A percentile compares a stretch with the other conserved stretches of the same genome.
phyloP scores from a whole-genome alignment of 768 basidiomycete species.

The Auricularia auricula-judae region DNA sequence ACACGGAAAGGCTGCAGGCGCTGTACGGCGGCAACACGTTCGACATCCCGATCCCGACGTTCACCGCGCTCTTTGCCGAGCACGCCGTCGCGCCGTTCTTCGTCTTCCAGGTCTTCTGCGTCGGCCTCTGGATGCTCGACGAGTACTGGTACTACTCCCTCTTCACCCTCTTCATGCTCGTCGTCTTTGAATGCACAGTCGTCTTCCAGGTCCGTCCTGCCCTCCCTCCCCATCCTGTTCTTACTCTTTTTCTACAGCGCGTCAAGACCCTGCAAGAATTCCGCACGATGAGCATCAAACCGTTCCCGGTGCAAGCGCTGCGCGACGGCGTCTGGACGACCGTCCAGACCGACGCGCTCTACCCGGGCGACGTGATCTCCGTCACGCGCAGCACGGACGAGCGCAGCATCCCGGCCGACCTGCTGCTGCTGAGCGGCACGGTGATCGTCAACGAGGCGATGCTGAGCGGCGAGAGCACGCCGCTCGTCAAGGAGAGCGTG shows the following conservation, averaged over 20 bases:
- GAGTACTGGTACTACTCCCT: slow-evolving; percentile 99
- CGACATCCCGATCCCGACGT: slow-evolving; percentile 93
- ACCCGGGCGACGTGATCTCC: slow-evolving; percentile 85
- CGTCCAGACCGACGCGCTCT: slow-evolving; percentile 73
- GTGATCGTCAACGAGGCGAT: slow-evolving; percentile 99
- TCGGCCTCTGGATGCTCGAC: slow-evolving; percentile 93
- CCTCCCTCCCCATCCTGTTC: background rate
- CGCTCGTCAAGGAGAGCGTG: slow-evolving; percentile 90
- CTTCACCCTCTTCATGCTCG: slow-evolving; percentile 96
- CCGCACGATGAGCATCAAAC: slow-evolving; percentile 89
- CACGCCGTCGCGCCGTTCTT: slow-evolving; percentile 99
- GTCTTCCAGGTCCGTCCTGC: slow-evolving; percentile 78
- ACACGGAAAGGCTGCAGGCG: slow-evolving; percentile 40
- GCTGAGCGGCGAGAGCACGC: slow-evolving; percentile 97
- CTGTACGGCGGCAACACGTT: slow-evolving; percentile 93
- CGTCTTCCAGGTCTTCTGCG: slow-evolving; percentile 97
- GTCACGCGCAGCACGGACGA: slow-evolving; percentile 43
- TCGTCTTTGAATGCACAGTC: slow-evolving; percentile 97
- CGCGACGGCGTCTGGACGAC: slow-evolving; percentile 73
- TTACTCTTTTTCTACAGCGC: slow-evolving; percentile 40
- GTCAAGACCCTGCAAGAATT: slow-evolving; percentile 89
- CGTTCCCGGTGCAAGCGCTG: slow-evolving; percentile 76
- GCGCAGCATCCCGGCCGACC: slow-evolving; percentile 85
- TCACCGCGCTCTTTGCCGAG: slow-evolving; percentile 83
- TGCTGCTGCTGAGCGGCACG: slow-evolving; percentile 84